phyloP scores from a whole-genome alignment of 2,329 filamentous ascomycete species.

The Lecanoromycetidae sp. region DNA sequence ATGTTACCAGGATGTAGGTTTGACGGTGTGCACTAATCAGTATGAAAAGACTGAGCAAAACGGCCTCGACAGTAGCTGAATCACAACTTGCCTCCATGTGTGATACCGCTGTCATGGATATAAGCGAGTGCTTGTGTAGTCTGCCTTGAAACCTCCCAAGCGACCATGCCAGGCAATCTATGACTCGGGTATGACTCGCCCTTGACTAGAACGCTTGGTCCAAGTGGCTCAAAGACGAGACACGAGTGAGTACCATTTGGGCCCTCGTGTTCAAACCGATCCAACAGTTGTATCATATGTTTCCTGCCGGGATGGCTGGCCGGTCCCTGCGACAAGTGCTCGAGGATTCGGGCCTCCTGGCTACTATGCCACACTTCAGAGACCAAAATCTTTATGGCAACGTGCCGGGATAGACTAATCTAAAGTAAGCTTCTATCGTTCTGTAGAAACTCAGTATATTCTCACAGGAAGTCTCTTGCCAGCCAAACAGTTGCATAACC shows the following conservation, averaged over 20 bases:
- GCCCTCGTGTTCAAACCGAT: slow-evolving; percentile 24
- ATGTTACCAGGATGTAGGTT: slow-evolving; percentile 19
- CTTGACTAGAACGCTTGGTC: slow-evolving; percentile 8
- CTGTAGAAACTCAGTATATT: slow-evolving; percentile 3
- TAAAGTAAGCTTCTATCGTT: background rate
- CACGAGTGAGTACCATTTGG: slow-evolving; percentile 28
- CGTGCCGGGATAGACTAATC: slow-evolving; percentile 15
- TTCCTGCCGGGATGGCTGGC: slow-evolving; percentile 18
- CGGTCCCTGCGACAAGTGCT: slow-evolving; percentile 8
- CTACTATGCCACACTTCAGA: slow-evolving; percentile 20
- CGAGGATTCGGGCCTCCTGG: slow-evolving; percentile 21
- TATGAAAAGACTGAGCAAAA: background rate
- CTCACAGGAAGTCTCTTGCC: slow-evolving; percentile 25
- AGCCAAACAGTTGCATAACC: slow-evolving; percentile 38
- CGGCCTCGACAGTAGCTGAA: background rate
- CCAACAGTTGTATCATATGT: slow-evolving; percentile 23
- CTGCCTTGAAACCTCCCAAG: slow-evolving; percentile 18
- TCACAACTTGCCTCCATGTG: slow-evolving; percentile 16
- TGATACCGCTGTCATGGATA: slow-evolving; percentile 17
- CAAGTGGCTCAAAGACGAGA: slow-evolving; percentile 20
- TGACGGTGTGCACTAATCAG: slow-evolving; percentile 10
- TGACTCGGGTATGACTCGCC: slow-evolving; percentile 15
- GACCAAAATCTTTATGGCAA: slow-evolving; percentile 27
- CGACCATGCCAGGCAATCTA: slow-evolving; percentile 16
- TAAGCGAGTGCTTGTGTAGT: slow-evolving; percentile 17